Percentiles rank a stretch among this genome's conserved stretches.
These are phyloP conservation scores for Leptographium procerum DNA, from an alignment of 2,329 filamentous ascomycete genomes.

Conservation along the genomic window DNA sequence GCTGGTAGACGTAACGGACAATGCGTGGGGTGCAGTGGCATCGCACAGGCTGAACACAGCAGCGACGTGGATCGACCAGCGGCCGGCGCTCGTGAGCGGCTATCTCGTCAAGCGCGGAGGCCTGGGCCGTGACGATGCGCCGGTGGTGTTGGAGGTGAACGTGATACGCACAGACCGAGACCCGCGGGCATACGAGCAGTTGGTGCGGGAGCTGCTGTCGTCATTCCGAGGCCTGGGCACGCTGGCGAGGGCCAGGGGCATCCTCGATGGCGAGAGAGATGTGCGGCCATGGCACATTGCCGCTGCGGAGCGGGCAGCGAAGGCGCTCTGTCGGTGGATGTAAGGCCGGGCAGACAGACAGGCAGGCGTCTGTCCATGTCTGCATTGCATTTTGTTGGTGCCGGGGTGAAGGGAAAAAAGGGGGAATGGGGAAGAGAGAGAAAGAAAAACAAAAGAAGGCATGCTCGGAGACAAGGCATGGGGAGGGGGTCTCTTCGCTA, in stretches of 20 bases:
- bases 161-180: slow-evolving; percentile 46
- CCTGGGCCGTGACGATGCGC: slow-evolving; percentile 42
- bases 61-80: slow-evolving; percentile 39
- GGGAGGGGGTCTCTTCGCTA: neutral
- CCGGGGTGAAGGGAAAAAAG: too few species aligned
- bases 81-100: slow-evolving; percentile 49
- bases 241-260: slow-evolving; percentile 54
- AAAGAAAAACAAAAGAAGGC: neutral
- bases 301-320: slow-evolving; percentile 56
- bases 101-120: slow-evolving; percentile 56
- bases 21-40: slow-evolving; percentile 64
- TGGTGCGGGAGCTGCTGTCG: slow-evolving; percentile 58
- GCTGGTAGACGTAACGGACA: slow-evolving; percentile 61
- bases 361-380: neutral
- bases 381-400: neutral
- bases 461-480: neutral
- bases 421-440: neutral
- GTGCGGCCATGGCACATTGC: slow-evolving; percentile 71
- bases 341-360: slow-evolving; percentile 23
- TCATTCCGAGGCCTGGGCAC: slow-evolving; percentile 59
- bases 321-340: slow-evolving; percentile 53
- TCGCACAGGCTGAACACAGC: slow-evolving; percentile 54
- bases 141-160: slow-evolving; percentile 52
- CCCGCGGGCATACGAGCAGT: slow-evolving; percentile 45
- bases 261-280: slow-evolving; percentile 46